A percentile compares a stretch with the other conserved stretches of the same genome.
These are phyloP conservation scores for Lagerstroemia speciosa DNA, from an alignment of 345 rosid genomes.

Conservation along the genomic window DNA sequence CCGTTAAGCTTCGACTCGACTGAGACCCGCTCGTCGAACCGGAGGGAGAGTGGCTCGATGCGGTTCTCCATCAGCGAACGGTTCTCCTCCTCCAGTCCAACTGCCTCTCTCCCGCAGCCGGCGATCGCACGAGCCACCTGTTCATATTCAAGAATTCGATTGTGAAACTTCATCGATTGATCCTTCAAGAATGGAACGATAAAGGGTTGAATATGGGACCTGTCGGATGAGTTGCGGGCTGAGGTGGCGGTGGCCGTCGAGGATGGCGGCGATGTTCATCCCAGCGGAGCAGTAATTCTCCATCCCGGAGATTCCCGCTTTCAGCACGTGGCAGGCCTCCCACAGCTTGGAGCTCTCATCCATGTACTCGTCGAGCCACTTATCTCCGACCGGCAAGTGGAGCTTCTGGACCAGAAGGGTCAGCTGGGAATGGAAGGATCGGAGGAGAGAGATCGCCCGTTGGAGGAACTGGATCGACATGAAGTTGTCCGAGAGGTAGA, in stretches of 20 bases:
- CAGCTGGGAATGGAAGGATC: slow-evolving; percentile 80
- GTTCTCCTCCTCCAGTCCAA: slow-evolving; percentile 76
- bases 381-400: slow-evolving; percentile 88
- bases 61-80: slow-evolving; percentile 66
- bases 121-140: slow-evolving; percentile 70
- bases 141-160: neutral
- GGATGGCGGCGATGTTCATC: slow-evolving; percentile 40
- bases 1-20: slow-evolving; percentile 79
- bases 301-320: slow-evolving; percentile 65
- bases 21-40: slow-evolving; percentile 55
- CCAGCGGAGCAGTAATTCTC: slow-evolving; percentile 72
- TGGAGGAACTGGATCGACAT: slow-evolving; percentile 81
- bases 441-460: slow-evolving; percentile 54
- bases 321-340: slow-evolving; percentile 89
- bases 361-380: slow-evolving; percentile 99
- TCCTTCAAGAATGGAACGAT: neutral
- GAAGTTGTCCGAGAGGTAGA: slow-evolving; percentile 56
- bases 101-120: slow-evolving; percentile 68
- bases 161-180: neutral
- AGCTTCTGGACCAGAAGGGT: slow-evolving; percentile 80
- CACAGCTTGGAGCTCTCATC: slow-evolving; percentile 93
- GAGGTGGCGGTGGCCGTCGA: slow-evolving; percentile 57
- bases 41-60: slow-evolving; percentile 48
- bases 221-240: slow-evolving; percentile 63
- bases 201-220: slow-evolving; percentile 15